phyloP scores from a whole-genome alignment of 2,329 filamentous ascomycete genomes.

The Eutypa lata region DNA sequence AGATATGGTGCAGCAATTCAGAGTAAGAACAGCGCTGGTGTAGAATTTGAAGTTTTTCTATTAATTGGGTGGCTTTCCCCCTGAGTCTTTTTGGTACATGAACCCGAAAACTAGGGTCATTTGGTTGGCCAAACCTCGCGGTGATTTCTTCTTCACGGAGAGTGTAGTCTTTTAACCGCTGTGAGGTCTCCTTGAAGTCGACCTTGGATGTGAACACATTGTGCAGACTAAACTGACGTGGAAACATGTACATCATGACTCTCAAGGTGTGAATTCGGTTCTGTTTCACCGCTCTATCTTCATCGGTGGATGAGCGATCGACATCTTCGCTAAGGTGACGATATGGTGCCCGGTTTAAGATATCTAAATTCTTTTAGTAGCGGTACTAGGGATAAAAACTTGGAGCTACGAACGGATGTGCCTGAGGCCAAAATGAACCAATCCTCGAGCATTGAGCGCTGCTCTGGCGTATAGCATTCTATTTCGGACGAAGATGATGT shows the following conservation, averaged over 20 bases:
- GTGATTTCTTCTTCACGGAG: constrained; percentile 78
- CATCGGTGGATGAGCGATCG: constrained; percentile 1
- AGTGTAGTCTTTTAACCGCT: constrained; percentile 81
- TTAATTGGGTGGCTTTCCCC: constrained; percentile 56
- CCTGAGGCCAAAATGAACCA: constrained; percentile 70
- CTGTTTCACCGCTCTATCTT: constrained; percentile 13
- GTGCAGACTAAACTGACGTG: constrained; percentile 82
- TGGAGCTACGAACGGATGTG: constrained; percentile 67
- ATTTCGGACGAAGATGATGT: constrained; percentile 74
- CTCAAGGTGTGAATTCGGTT: constrained; percentile 58
- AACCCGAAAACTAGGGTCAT: constrained; percentile 18
- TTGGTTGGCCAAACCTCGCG: constrained; percentile 30
- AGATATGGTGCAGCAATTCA: constrained; percentile 78
- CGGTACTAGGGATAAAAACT: not conserved
- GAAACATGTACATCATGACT: constrained; percentile 91
- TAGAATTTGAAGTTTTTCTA: constrained; percentile 65
- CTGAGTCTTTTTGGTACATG: constrained; percentile 66
- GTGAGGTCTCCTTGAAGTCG: constrained; percentile 62
- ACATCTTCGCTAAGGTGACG: constrained; percentile 8
- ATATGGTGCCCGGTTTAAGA: constrained; percentile 68
- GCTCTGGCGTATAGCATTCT: constrained; percentile 84
- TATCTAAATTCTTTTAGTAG: constrained; percentile 53
- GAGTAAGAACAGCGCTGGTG: constrained; percentile 76
- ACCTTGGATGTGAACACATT: constrained; percentile 82
- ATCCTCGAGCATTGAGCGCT: constrained; percentile 63